Conservation (phyloP, 371 early-diverging fungal genomes). For the Rhizomucor miehei region DNA sequence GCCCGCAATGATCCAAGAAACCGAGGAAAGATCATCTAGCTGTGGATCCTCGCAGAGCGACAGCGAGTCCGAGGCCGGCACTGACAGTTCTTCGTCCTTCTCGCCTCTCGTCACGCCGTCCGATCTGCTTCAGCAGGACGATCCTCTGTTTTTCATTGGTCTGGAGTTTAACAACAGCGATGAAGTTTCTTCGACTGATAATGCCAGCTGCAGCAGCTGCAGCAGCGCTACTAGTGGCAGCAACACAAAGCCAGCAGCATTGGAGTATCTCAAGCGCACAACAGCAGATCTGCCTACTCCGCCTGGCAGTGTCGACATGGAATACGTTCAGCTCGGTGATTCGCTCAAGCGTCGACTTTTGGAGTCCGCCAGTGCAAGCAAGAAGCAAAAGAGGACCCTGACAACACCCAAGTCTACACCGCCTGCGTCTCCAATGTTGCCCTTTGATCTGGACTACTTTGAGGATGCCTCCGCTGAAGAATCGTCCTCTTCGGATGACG, state of each 20-base stretch:
- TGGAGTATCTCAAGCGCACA: not conserved
- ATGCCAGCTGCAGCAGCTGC: conserved; percentile 1
- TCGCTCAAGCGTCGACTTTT: conserved; percentile 10
- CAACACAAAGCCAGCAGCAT: not conserved
- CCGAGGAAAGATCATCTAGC: conserved; percentile 9
- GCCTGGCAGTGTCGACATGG: conserved; percentile 8
- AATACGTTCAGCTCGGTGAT: conserved; percentile 11
- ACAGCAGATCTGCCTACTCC: conserved; percentile 21
- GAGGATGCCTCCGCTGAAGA: conserved; percentile 23
- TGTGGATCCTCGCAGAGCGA: conserved; percentile 26
- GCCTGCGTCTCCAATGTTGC: conserved; percentile 16
- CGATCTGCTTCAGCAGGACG: conserved; percentile 24
- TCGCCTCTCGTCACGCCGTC: conserved; percentile 22
- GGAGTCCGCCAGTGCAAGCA: not conserved
- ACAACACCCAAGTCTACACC: conserved; percentile 4
- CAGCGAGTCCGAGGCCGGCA: conserved; percentile 23
- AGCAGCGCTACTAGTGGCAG: not conserved
- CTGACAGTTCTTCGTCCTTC: conserved; percentile 2
- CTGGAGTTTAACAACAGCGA: conserved; percentile 9
- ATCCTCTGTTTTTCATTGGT: conserved; percentile 26
- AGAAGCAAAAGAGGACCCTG: not conserved
- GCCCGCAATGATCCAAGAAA: conserved; percentile 26
- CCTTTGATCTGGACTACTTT: conserved; percentile 9
- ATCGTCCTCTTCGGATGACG: conserved; percentile 8
- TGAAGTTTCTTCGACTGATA: too few species aligned